phyloP scores from a whole-genome alignment of 2,329 filamentous ascomycete species.

The Ilyonectria robusta region DNA sequence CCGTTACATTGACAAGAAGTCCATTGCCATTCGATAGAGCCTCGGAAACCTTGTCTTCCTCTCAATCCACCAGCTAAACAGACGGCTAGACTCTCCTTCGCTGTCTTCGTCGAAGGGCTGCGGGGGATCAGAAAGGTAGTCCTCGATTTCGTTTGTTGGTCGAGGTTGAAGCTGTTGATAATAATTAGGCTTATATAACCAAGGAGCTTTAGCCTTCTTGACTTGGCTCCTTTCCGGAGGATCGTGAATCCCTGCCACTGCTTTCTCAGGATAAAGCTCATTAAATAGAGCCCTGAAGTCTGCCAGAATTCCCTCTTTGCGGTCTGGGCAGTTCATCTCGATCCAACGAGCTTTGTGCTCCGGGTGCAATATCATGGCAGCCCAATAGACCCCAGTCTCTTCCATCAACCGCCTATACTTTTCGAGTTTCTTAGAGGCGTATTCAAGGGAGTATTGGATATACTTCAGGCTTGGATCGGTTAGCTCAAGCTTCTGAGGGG shows the following conservation, averaged over 20 bases:
- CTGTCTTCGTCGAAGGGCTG: background rate
- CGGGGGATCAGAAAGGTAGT: background rate
- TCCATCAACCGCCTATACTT: background rate
- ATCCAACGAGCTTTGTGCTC: background rate
- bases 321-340: background rate
- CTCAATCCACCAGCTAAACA: background rate
- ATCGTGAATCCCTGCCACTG: background rate
- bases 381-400: background rate
- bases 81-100: background rate
- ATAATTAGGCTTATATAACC: background rate
- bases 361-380: slow-evolving; percentile 6
- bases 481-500: background rate
- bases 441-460: background rate
- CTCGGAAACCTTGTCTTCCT: background rate
- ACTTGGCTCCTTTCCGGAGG: background rate
- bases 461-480: background rate
- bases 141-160: background rate
- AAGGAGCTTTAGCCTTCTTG: background rate
- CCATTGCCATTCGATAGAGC: background rate
- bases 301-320: background rate
- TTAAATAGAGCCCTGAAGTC: background rate
- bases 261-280: background rate
- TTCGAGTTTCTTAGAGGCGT: background rate
- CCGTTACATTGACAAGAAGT: background rate
- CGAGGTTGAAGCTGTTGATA: background rate